phyloP scores from a whole-genome alignment of 2,329 filamentous ascomycete species.

The Xylariaceae sp. region DNA sequence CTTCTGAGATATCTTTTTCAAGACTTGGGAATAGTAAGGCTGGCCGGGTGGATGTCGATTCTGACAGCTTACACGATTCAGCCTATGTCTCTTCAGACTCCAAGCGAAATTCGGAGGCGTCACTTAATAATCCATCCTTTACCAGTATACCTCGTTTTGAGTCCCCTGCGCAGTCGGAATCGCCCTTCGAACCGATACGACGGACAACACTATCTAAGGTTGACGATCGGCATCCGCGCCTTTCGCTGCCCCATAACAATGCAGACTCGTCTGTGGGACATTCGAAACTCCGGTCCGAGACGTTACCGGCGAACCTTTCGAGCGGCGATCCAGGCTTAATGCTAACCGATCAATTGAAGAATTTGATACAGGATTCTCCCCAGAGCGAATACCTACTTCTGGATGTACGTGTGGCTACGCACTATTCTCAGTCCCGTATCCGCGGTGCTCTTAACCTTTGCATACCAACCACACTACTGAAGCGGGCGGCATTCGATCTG shows the following conservation, averaged over 20 bases:
- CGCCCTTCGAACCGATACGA: conserved; percentile 28
- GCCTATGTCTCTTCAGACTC: conserved; percentile 52
- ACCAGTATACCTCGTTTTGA: conserved; percentile 40
- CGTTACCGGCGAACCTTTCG: conserved; percentile 48
- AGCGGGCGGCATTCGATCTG: conserved; percentile 84
- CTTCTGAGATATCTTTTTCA: conserved; percentile 29
- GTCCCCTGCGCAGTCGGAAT: conserved; percentile 37
- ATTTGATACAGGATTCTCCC: conserved; percentile 44
- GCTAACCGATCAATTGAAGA: conserved; percentile 47
- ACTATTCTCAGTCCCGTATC: conserved; percentile 72
- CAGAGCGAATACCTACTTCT: conserved; percentile 60
- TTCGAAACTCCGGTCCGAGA: conserved; percentile 40
- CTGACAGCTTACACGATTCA: conserved; percentile 45
- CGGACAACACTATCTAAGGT: conserved; percentile 34
- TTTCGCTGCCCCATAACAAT: conserved; percentile 49
- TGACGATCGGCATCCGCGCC: conserved; percentile 49
- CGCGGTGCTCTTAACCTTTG: conserved; percentile 83
- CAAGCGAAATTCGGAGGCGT: conserved; percentile 48
- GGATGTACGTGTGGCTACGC: conserved; percentile 82
- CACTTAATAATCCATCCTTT: conserved; percentile 36
- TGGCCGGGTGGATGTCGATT: conserved; percentile 39
- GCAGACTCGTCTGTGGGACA: conserved; percentile 34
- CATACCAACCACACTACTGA: conserved; percentile 89
- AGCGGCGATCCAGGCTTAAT: conserved; percentile 47
- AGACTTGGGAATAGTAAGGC: conserved; percentile 16